A percentile compares a stretch with the other conserved stretches of the same genome.
Conservation (phyloP, 116 monocot species). For the Phalaenopsis hybrid region DNA sequence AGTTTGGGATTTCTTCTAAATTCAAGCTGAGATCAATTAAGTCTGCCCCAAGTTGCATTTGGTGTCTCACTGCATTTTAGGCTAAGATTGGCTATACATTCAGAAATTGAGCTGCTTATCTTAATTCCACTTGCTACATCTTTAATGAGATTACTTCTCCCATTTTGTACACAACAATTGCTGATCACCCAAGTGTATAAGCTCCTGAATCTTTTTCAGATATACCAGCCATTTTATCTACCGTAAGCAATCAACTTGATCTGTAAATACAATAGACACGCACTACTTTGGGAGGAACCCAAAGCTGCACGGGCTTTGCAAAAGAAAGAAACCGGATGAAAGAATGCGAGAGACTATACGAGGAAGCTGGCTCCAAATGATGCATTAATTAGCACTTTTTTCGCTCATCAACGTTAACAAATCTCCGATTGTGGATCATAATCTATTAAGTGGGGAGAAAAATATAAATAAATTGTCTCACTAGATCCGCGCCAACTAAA, state of each 20-base stretch:
- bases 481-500: neutral
- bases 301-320: neutral
- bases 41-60: neutral
- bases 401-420: neutral
- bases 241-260: neutral
- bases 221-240: neutral
- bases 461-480: neutral
- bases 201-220: neutral
- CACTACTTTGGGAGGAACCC: neutral
- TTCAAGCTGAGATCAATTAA: neutral
- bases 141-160: neutral
- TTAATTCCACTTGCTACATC: neutral
- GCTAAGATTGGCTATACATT: neutral
- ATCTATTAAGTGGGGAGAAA: neutral
- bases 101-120: neutral
- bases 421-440: neutral
- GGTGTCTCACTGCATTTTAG: neutral
- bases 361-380: neutral
- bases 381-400: neutral
- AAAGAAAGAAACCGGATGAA: neutral
- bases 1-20: neutral
- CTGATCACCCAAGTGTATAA: neutral
- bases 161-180: neutral
- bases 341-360: neutral
- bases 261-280: neutral